These are phyloP conservation scores for Lenzites betulinus DNA, from an alignment of 768 basidiomycete species.

Conservation along the genomic window DNA sequence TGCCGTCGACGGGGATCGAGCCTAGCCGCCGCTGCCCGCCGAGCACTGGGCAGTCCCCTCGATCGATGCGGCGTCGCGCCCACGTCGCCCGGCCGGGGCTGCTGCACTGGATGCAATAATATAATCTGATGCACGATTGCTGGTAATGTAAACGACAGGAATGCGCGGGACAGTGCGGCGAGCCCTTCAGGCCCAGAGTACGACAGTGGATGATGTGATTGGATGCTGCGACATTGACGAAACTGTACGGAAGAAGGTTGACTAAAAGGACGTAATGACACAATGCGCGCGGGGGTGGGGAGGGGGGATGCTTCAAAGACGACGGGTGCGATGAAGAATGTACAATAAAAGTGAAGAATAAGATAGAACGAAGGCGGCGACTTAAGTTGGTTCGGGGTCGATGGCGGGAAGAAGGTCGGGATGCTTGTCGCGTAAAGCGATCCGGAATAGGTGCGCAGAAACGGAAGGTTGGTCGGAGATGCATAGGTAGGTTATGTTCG, in stretches of 20 bases:
- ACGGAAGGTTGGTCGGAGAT: slow-evolving; percentile 28
- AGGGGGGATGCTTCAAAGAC: slow-evolving; percentile 21
- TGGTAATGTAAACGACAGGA: slow-evolving; percentile 29
- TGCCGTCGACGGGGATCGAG: slow-evolving; percentile 5
- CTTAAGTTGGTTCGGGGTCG: slow-evolving; percentile 28
- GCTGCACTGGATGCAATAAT: slow-evolving; percentile 15
- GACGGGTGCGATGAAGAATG: slow-evolving; percentile 37
- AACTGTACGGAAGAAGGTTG: slow-evolving; percentile 25
- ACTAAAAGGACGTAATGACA: slow-evolving; percentile 26
- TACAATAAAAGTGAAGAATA: slow-evolving; percentile 78
- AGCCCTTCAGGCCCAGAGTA: slow-evolving; percentile 38
- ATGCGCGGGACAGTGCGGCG: slow-evolving; percentile 25
- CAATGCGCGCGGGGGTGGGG: slow-evolving; percentile 27
- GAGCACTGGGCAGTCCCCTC: neutral
- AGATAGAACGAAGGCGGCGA: slow-evolving; percentile 67
- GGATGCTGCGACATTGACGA: slow-evolving; percentile 50
- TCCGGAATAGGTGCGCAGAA: slow-evolving; percentile 23
- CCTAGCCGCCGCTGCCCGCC: neutral
- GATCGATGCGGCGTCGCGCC: slow-evolving; percentile 7
- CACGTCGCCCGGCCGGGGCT: no score
- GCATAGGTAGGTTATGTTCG: slow-evolving; percentile 45
- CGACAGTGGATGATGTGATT: slow-evolving; percentile 42
- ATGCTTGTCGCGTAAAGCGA: slow-evolving; percentile 47
- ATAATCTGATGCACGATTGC: slow-evolving; percentile 21
- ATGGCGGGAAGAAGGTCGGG: slow-evolving; percentile 41